Base-by-base conservation (phyloP, 306 rosid genomes). In the Senna tora region DNA sequence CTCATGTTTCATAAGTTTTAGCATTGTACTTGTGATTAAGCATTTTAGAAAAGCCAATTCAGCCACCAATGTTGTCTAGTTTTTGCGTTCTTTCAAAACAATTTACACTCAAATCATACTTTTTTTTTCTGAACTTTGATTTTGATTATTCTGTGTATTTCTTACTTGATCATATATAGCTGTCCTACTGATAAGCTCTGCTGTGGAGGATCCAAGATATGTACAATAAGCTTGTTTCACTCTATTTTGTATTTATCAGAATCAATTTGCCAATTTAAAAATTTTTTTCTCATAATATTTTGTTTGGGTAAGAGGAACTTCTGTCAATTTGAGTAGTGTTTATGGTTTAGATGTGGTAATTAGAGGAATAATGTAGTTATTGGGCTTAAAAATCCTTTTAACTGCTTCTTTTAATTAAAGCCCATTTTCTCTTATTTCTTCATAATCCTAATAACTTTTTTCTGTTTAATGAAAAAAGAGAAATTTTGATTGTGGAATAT, bases 361-460 rank as follows among this genome's bases (percentile, higher is more conserved):
- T 36, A 38, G 51, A 72, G 5, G 19, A 57, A 33, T 22, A 38
- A 41, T 34, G 34, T 51, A 41, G 19, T 25, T 47, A 4, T 51
- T 50, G 57, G 57, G 67, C 68, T 53, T 63, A 68, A 16, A 71
- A 71, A 70, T 45, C 46, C 11, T 41, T 41, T 14, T 2, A 49
- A 49, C 25, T 61, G 9, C 32, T 43, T n/a, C 30, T 25, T 21
- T 52, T 64, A 33, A 33, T 77, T 11, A 64, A 19, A 64, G 67
- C 46, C 73, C 67, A 64, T 7, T 42, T 55, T 21, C 50, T 59
- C 19, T 25, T 25, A 15, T 51, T 7, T 63, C 25, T 32, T 15
- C 20, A 22, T 32, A 69, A 15, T 19, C 5, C 34, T 38, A 17
- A 69, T 50, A n/a, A 16, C 5, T 4, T 7, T 16, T 6, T 50